phyloP scores from a whole-genome alignment of 2,329 filamentous ascomycete species.

The Cercospora citrullina region DNA sequence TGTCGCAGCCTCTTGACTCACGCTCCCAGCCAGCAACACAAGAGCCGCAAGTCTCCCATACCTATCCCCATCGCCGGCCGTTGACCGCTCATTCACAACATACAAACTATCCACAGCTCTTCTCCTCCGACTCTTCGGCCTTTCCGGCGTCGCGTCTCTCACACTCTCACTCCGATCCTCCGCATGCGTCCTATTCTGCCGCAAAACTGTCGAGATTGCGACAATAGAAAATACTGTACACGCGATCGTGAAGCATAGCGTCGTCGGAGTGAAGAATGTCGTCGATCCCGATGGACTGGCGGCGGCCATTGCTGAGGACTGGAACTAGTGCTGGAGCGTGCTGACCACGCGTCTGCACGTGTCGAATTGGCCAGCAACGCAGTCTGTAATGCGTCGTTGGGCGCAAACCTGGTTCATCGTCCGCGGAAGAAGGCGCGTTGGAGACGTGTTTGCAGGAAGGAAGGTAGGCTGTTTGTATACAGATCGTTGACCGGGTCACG shows the following conservation, averaged over 20 bases:
- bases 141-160: neutral
- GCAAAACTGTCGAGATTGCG: slow-evolving; percentile 29
- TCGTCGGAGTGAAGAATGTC: slow-evolving; percentile 28
- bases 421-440: neutral
- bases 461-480: neutral
- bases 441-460: neutral
- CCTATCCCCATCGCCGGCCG: neutral
- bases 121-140: slow-evolving; percentile 6
- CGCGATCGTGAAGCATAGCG: slow-evolving; percentile 29
- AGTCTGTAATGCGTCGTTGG: neutral
- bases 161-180: neutral
- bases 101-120: slow-evolving; percentile 19
- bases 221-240: slow-evolving; percentile 32
- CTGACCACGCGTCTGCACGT: neutral
- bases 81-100: neutral
- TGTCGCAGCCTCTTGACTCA: neutral
- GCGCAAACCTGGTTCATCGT: neutral
- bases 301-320: neutral
- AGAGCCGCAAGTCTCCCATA: slow-evolving; percentile 1
- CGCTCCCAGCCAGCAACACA: slow-evolving; percentile 3
- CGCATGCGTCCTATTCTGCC: slow-evolving; percentile 8
- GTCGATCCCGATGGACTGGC: slow-evolving; percentile 1
- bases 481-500: neutral
- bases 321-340: neutral
- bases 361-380: neutral